Evolutionary conservation across 768 basidiomycete species (phyloP), one percentile per base, ranked within the genome.

Genomic region (Gyrodon lividus): DNA sequence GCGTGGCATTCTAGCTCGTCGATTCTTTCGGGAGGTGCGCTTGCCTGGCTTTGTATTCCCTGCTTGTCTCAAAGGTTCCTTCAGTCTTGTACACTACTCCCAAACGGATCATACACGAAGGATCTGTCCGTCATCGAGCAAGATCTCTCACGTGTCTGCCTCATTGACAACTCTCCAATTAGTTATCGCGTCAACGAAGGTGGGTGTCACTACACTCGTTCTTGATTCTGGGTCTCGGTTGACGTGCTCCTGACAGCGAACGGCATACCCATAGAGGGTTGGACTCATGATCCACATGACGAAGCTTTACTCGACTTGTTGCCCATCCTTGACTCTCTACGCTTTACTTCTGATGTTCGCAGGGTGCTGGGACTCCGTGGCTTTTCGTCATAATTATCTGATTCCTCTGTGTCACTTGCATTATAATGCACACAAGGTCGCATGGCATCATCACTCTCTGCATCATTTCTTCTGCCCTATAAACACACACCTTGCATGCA

Each of bases 211-310:
- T 45, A 37, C 31, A 34, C 19, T 26, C 19, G 22, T 12, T 20
- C 42, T 39, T 10, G 24, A 33, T 24, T 37, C n/a, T 24, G 33
- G 7, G 17, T 12, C 31, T 47, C 42, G 16, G 43, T 41, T 49
- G 39, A 62, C 39, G 17, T 5, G 20, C 16, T 44, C 8, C 8
- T 33, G 22, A 50, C 67, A 98, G 97, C 92, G 47, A 99, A 99
- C 68, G 97, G 94, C 46, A 93, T 99, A 64, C 97, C 97, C 30
- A 92, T 99, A 71, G 96, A 98, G 77, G 97, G 97, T 43, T 98
- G 97, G 97, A 98, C 94, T 20, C 87, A 94, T 54, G 97, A 99
- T 72, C 95, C 92, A 28, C 84, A 86, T 53, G 97, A 99, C 73
- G 92, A 98, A 72, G 97, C 96, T 19, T 76, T 99, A 50, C 85